Evolutionary conservation across 1,139 yeast genomes (phyloP).

Genomic region (Debaryomyces singareniensis): DNA sequence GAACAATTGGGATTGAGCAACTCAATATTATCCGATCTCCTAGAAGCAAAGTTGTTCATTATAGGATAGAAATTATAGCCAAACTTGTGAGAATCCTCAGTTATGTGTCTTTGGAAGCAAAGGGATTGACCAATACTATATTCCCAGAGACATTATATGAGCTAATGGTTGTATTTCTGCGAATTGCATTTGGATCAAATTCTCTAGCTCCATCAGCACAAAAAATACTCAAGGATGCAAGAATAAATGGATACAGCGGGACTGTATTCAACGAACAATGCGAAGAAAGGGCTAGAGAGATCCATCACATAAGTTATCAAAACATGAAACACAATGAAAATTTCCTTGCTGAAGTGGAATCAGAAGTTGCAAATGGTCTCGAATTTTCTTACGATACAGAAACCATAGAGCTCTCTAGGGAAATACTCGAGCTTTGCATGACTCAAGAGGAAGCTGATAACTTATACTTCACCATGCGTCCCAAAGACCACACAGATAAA

Average conservation of each 20-base stretch:
- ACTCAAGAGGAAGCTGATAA: constrained; percentile 80
- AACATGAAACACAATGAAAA: constrained; percentile 6
- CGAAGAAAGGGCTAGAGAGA: constrained; percentile 35
- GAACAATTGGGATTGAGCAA: constrained; percentile 49
- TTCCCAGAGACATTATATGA: constrained; percentile 42
- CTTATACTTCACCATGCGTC: constrained; percentile 59
- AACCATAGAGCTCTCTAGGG: constrained; percentile 64
- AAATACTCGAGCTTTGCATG: constrained; percentile 59
- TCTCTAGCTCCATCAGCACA: constrained; percentile 31
- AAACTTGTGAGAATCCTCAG: constrained; percentile 25
- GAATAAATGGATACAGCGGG: constrained; percentile 17
- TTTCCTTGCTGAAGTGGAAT: constrained; percentile 26
- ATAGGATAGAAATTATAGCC: constrained; percentile 39
- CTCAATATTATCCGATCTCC: constrained; percentile 41
- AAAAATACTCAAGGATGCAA: constrained; percentile 21
- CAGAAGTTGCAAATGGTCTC: constrained; percentile 47
- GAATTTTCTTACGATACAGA: constrained; percentile 60
- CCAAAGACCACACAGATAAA: constrained; percentile 17
- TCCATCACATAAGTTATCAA: constrained; percentile 23
- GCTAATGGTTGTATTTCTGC: constrained; percentile 44
- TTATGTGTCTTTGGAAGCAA: constrained; percentile 26
- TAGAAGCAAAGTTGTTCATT: constrained; percentile 33
- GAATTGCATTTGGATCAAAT: constrained; percentile 52
- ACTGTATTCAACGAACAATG: constrained; percentile 37
- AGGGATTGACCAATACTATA: constrained; percentile 26